Evolutionary conservation across 345 rosid species (phyloP).

Genomic region (Boechera retrofracta): DNA sequence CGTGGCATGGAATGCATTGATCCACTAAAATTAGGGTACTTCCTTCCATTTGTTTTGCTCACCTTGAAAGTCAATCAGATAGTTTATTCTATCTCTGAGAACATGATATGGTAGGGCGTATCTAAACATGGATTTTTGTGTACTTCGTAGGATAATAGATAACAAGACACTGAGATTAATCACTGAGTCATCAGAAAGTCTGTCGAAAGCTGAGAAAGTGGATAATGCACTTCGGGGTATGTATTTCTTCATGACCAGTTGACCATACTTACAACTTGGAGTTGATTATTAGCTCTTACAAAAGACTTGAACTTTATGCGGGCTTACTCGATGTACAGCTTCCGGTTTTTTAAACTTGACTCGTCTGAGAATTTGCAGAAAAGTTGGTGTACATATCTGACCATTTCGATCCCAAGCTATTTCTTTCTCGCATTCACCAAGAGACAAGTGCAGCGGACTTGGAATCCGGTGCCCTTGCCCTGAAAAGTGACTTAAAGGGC

Average conservation of each 20-base stretch:
- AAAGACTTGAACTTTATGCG: not conserved
- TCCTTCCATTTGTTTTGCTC: conserved; percentile 19
- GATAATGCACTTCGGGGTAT: conserved; percentile 79
- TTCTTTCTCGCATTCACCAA: conserved; percentile 87
- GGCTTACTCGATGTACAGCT: not conserved
- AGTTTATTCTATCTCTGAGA: not conserved
- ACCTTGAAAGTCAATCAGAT: not conserved
- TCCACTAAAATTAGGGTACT: conserved; percentile 87
- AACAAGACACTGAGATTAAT: conserved; percentile 82
- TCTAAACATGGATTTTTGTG: conserved; percentile 32
- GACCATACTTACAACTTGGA: not conserved
- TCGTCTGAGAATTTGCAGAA: conserved; percentile 59
- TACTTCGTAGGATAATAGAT: conserved; percentile 77
- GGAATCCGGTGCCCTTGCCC: conserved; percentile 88
- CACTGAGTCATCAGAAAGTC: conserved; percentile 66
- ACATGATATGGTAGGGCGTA: conserved; percentile 14
- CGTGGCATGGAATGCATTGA: conserved; percentile 96
- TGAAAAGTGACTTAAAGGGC: conserved; percentile 93
- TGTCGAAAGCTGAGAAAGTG: conserved; percentile 63
- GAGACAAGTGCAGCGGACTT: conserved; percentile 80
- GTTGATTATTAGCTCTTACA: conserved; percentile 21
- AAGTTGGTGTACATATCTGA: conserved; percentile 87
- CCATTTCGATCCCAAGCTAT: conserved; percentile 84
- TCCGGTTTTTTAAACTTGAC: not conserved
- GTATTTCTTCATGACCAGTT: conserved; percentile 14